Conservation (phyloP, 2,329 filamentous ascomycete species). For the Cladophialophora exuberans region DNA sequence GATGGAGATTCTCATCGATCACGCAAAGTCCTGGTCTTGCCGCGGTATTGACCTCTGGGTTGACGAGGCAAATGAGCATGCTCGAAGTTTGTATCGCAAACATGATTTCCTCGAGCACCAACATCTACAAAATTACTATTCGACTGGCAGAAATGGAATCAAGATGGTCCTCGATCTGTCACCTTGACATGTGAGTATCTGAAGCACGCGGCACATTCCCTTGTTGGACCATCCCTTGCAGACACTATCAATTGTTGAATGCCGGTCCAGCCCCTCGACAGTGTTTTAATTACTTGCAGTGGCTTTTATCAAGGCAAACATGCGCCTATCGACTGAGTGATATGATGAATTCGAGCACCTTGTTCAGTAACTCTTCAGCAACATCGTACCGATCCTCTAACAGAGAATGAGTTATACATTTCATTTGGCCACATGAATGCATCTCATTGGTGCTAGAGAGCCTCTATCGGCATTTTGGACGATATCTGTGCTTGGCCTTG, state of each 20-base stretch:
- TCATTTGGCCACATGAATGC: constrained; percentile 21
- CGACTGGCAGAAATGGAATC: constrained; percentile 51
- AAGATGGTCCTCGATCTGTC: constrained; percentile 40
- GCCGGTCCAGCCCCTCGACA: constrained; percentile 24
- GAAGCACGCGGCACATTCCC: constrained; percentile 22
- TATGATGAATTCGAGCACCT: too few species aligned
- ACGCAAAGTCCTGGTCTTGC: constrained; percentile 52
- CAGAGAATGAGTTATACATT: not conserved
- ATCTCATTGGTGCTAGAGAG: constrained; percentile 14
- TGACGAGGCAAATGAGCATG: constrained; percentile 50
- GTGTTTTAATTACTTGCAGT: constrained; percentile 18
- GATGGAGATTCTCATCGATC: constrained; percentile 47
- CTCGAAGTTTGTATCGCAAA: constrained; percentile 49
- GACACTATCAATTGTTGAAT: constrained; percentile 17
- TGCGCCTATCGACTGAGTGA: too few species aligned
- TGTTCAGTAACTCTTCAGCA: too few species aligned
- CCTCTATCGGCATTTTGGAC: constrained; percentile 15
- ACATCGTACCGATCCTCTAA: not conserved
- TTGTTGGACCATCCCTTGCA: constrained; percentile 25
- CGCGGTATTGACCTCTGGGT: constrained; percentile 56
- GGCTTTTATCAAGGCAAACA: too few species aligned
- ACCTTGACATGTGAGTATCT: constrained; percentile 6
- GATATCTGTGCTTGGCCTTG: not conserved
- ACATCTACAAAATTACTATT: constrained; percentile 54
- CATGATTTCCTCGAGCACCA: constrained; percentile 53